These are phyloP conservation scores for Alternaria infectoria DNA, from an alignment of 2,329 filamentous ascomycete genomes.

Conservation along the genomic window DNA sequence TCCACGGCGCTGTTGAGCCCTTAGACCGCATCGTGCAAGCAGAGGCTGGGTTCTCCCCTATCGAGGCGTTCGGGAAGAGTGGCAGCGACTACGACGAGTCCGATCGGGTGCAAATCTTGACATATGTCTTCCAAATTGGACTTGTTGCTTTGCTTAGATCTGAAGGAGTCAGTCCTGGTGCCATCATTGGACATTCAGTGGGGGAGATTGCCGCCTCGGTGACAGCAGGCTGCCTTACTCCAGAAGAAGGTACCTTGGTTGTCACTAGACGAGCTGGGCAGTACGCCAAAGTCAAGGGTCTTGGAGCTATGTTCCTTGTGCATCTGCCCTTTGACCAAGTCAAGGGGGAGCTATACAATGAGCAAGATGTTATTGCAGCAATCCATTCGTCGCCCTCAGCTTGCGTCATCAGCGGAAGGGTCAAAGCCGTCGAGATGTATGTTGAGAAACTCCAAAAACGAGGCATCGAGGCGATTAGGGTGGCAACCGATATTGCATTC, in stretches of 20 bases:
- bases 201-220: slow-evolving; percentile 39
- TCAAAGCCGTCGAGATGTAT: slow-evolving; percentile 39
- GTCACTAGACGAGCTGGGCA: background rate
- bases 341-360: background rate
- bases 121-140: slow-evolving; percentile 43
- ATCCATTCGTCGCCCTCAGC: slow-evolving; percentile 46
- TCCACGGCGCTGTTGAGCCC: background rate
- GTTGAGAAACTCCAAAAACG: background rate
- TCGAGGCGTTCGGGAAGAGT: slow-evolving; percentile 13
- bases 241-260: slow-evolving; percentile 40
- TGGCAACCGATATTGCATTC: background rate
- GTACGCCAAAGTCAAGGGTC: background rate
- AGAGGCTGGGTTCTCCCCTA: slow-evolving; percentile 24
- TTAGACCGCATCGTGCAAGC: slow-evolving; percentile 6
- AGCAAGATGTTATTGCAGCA: slow-evolving; percentile 35
- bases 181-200: slow-evolving; percentile 33
- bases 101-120: slow-evolving; percentile 41
- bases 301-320: background rate
- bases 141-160: slow-evolving; percentile 25
- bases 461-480: background rate
- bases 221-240: slow-evolving; percentile 39
- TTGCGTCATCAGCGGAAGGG: slow-evolving; percentile 42
- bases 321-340: background rate
- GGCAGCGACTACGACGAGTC: slow-evolving; percentile 15
- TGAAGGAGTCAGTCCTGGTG: slow-evolving; percentile 17